Evolutionary conservation across 192 early-diverging fungal genomes (phyloP), one percentile per base, ranked within the genome.

Genomic region (Geranomyces michiganensis): DNA sequence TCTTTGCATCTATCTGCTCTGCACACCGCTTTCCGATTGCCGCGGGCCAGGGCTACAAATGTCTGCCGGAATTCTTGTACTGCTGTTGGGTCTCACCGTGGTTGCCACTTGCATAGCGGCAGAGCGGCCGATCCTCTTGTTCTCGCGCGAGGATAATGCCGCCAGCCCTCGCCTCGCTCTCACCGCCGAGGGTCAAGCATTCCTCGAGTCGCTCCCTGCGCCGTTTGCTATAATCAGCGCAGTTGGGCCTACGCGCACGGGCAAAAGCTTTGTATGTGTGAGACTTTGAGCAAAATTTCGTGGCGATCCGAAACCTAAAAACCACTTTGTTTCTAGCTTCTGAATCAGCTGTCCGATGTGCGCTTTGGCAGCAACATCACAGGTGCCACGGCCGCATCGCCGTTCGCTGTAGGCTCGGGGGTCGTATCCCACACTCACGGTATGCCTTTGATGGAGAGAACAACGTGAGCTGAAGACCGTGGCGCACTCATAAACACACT

Each of bases 171-270:
- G 45, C 14, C 72, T 73, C 9, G 21, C n/a, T 19, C 65, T 73
- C 14, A 73, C 72, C 8, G 24, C 26, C 19, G 24, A 65, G 29
- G 72, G 72, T 43, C 32, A 9, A 15, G 33, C 62, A 0, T 73
- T 65, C 43, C 49, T 73, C 31, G 19, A 41, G 14, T 33, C 33
- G 19, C 45, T 73, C 13, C 1, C 26, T 14, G 65, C 51, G 10
- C 64, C 63, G 0, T 73, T 73, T 73, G 62, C 72, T n/a, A 73
- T 73, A 27, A 63, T 73, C 29, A 21, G 56, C 30, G 64, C 45
- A 21, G 72, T 73, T 14, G 72, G 72, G 29, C 72, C 72, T 8
- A 73, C 72, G 30, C 26, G 72, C n/a, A 73, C 64, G 17, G 72
- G 72, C 49, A 73, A 73, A 60, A 33, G 26, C 61, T 67, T 67